Evolutionary conservation across 164 flowering plant genomes (phyloP).

Genomic region (Protea cynaroides): DNA sequence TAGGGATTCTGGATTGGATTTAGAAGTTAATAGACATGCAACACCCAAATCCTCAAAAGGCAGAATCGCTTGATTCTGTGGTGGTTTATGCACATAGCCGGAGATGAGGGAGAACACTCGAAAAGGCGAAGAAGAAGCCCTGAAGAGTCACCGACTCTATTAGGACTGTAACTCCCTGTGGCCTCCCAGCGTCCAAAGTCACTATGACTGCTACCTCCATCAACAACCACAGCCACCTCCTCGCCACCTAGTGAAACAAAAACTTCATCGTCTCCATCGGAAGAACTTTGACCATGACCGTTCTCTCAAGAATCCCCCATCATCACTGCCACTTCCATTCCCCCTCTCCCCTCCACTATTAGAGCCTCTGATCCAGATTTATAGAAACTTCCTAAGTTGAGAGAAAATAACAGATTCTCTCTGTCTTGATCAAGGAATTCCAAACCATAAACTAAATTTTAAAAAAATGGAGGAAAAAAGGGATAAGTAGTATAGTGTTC

Average conservation of each 20-base stretch:
- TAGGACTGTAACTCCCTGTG: neutral
- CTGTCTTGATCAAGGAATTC: neutral
- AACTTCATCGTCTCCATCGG: neutral
- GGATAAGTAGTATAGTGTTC: no score
- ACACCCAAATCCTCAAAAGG: no score
- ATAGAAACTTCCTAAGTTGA: neutral
- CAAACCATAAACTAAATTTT: neutral
- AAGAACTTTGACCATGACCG: neutral
- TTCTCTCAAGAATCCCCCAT: neutral
- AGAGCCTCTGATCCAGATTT: no score
- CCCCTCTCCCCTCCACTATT: no score
- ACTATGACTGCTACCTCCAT: neutral
- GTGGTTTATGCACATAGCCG: no score
- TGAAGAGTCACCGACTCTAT: neutral
- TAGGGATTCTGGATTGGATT: no score
- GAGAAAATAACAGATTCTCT: neutral
- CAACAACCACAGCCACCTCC: neutral
- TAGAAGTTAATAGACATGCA: no score
- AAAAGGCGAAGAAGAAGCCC: no score
- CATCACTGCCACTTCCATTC: neutral
- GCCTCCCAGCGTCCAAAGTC: neutral
- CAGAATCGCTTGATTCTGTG: no score
- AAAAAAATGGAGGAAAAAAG: no score
- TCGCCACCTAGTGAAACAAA: neutral
- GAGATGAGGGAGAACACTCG: no score